A percentile compares a stretch with the other conserved stretches of the same genome.
Evolutionary conservation across 441 rosid genomes (phyloP).

Genomic region (Arabidopsis hybrid): DNA sequence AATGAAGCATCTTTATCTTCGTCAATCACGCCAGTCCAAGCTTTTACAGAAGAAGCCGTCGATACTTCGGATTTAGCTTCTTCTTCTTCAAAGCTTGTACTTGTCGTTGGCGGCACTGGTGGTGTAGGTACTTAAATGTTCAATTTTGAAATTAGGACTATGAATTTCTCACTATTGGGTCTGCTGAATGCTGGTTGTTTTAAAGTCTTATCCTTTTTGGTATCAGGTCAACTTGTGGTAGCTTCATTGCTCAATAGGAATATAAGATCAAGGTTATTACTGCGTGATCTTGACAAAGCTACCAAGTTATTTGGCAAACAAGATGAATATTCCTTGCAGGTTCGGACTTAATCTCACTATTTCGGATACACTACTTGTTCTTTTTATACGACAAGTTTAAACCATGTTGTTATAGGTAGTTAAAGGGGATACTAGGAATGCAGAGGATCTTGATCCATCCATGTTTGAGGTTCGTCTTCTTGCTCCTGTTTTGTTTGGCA

Average conservation of each 20-base stretch:
- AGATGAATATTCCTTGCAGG: conserved; percentile 71
- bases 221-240: conserved; percentile 88
- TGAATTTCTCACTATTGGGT: too few relatives aligned
- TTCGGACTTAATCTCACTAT: conserved; percentile 28
- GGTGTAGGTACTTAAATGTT: conserved; percentile 62
- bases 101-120: conserved; percentile 89
- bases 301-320: conserved; percentile 72
- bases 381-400: not conserved
- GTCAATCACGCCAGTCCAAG: conserved; percentile 44
- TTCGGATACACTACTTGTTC: not conserved
- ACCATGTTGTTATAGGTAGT: conserved; percentile 50
- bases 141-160: too few relatives aligned
- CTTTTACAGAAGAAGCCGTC: conserved; percentile 57
- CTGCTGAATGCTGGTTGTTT: not conserved
- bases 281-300: conserved; percentile 81
- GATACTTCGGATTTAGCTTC: conserved; percentile 53
- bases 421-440: conserved; percentile 80
- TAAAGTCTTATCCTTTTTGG: conserved; percentile 8
- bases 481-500: not conserved
- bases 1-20: conserved; percentile 38
- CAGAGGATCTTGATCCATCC: conserved; percentile 70
- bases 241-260: conserved; percentile 77
- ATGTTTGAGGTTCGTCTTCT: conserved; percentile 64
- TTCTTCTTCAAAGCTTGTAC: conserved; percentile 80
- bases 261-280: conserved; percentile 65